These are phyloP conservation scores for Solanum hybrid DNA, from an alignment of 305 asterid species.

Conservation along the genomic window DNA sequence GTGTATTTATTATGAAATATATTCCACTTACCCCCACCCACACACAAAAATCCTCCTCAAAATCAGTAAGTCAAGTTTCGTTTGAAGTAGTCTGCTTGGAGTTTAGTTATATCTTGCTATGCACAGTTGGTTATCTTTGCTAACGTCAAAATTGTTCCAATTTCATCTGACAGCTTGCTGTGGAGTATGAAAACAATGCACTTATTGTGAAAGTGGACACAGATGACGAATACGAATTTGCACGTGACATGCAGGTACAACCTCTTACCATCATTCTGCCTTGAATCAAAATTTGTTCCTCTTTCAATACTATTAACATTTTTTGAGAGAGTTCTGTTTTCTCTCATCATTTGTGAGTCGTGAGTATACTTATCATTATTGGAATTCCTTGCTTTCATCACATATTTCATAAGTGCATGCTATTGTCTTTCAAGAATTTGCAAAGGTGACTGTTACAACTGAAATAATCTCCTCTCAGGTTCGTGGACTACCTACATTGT, in stretches of 20 bases:
- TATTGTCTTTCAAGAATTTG: not conserved
- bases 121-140: not conserved
- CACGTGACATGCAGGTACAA: slow-evolving; percentile 87
- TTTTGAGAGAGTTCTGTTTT: not conserved
- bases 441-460: not conserved
- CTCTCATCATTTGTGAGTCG: not conserved
- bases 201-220: slow-evolving; percentile 86
- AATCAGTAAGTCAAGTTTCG: not conserved
- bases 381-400: not conserved
- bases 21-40: not conserved
- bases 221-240: slow-evolving; percentile 90
- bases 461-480: slow-evolving; percentile 43
- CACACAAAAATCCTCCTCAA: not conserved
- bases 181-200: slow-evolving; percentile 76
- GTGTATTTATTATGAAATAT: not conserved
- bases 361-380: not conserved
- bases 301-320: not conserved
- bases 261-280: not conserved
- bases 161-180: slow-evolving; percentile 67
- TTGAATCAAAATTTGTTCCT: not conserved
- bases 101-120: not conserved
- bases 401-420: not conserved
- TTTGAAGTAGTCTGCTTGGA: not conserved
- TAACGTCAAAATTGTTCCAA: not conserved
- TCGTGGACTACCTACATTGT: slow-evolving; percentile 76